Evolutionary conservation across 2,329 filamentous ascomycete genomes (phyloP).

Genomic region (Lachnellula hyalina): DNA sequence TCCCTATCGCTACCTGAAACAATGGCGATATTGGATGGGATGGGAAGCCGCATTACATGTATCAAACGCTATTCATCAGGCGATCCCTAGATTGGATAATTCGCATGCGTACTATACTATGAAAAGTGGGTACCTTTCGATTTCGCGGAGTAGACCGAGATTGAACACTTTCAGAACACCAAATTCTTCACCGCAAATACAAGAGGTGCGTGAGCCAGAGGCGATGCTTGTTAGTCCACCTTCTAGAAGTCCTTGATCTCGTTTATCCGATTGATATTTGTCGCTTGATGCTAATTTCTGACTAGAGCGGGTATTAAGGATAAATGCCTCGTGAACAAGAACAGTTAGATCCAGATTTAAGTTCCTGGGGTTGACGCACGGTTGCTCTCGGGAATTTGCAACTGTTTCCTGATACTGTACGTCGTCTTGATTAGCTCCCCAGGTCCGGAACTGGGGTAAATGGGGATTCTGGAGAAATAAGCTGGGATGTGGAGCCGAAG

Average conservation of each 20-base stretch:
- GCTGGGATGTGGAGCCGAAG: constrained; percentile 6
- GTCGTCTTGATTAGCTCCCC: background rate
- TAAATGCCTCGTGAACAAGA: background rate
- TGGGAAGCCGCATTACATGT: background rate
- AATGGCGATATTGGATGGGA: background rate
- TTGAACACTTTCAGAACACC: background rate
- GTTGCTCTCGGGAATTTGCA: background rate
- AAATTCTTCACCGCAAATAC: background rate
- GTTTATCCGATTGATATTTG: background rate
- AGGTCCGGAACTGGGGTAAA: constrained; percentile 6
- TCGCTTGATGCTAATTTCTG: background rate
- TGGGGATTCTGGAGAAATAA: constrained; percentile 6
- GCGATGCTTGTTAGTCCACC: background rate
- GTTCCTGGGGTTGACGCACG: background rate
- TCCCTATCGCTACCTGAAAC: background rate
- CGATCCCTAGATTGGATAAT: background rate
- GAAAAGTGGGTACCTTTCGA: background rate
- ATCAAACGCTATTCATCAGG: background rate
- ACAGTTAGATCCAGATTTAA: background rate
- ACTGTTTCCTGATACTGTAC: background rate
- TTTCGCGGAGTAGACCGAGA: background rate
- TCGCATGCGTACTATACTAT: no score
- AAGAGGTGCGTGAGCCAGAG: background rate
- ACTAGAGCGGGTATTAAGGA: background rate
- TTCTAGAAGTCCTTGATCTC: background rate